Base-by-base conservation (phyloP, 2,329 filamentous ascomycete species). In the Elsinoe batatas region DNA sequence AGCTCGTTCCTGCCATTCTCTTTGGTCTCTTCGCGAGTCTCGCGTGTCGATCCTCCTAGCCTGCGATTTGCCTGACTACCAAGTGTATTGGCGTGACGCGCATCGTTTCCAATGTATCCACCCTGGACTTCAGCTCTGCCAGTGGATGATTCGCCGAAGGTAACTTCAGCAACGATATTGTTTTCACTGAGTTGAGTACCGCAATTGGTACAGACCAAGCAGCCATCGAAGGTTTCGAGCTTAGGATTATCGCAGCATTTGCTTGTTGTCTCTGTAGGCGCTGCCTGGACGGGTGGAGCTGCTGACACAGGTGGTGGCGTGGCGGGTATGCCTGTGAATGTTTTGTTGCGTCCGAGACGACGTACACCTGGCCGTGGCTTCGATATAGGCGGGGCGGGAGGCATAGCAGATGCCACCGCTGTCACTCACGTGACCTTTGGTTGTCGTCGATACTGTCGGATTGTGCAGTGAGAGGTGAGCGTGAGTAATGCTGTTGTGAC, bases 91-190 rank as follows among this genome's bases (percentile, higher is more conserved):
- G 87, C 85, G 64, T 88, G 84, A 20, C 87, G 88, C 66, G 96
- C 89, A 68, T 91, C 88, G 58, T 89, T 87, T 54, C 83, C 85
- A 58, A 98, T 83, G 66, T 85, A 94, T 60, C 85, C 91, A 68
- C 93, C 93, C 69, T 96, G 89, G 15, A 96, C 89, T 51, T 94
- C 81, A 53, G 91, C 91, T 49, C 88, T 89, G 64, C 93, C 93
- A 33, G 82, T 84, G 0, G 88, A 82, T 26, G 83, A 86, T 74
- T 98, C 91, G 61, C 90, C 90, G 66, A 97, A 98, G 18, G 85
- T 85, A 59, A 97, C 82, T 69, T 98, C 93, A 49, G 89, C 82
- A 57, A 96, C 91, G 60, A 97, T 95, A 65, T 94, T 90, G 67
- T 83, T 84, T 66, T 94, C 87, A 63, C 87, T 85, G 56, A 91